These are phyloP conservation scores for Aspergillus pseudoglaucus DNA, from an alignment of 2,329 filamentous ascomycete genomes.

Conservation along the genomic window DNA sequence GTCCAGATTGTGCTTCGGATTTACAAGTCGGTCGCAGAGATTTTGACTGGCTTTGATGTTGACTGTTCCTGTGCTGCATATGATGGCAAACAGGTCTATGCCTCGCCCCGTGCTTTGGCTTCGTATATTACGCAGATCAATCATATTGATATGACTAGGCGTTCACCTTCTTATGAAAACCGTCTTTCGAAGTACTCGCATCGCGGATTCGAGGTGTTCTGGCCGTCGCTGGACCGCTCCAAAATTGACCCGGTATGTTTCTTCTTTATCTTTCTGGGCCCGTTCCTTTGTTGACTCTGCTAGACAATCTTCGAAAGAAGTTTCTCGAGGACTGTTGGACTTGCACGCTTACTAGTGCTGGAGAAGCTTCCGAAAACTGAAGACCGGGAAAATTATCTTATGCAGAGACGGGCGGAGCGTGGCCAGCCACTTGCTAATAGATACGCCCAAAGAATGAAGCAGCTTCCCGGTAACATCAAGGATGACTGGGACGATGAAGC, in stretches of 20 bases:
- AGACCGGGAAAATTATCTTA: slow-evolving; percentile 64
- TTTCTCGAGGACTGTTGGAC: slow-evolving; percentile 66
- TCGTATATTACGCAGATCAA: slow-evolving; percentile 80
- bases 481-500: slow-evolving; percentile 71
- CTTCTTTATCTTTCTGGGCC: not conserved
- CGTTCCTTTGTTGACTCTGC: not conserved
- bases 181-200: slow-evolving; percentile 79
- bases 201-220: slow-evolving; percentile 77
- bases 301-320: slow-evolving; percentile 74
- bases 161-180: slow-evolving; percentile 83
- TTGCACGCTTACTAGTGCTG: slow-evolving; percentile 71
- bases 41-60: slow-evolving; percentile 82
- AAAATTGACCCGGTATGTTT: slow-evolving; percentile 58
- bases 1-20: slow-evolving; percentile 80
- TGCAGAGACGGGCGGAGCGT: slow-evolving; percentile 63
- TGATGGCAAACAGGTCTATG: slow-evolving; percentile 73
- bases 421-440: slow-evolving; percentile 54
- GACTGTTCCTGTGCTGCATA: slow-evolving; percentile 78
- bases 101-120: slow-evolving; percentile 67
- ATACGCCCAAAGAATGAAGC: slow-evolving; percentile 34
- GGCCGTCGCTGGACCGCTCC: slow-evolving; percentile 66
- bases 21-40: slow-evolving; percentile 77
- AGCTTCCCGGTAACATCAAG: slow-evolving; percentile 66
- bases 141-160: slow-evolving; percentile 68
- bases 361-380: slow-evolving; percentile 66